Base-by-base conservation (phyloP, 108 stramenopile species). In the Epithemia pelagica region DNA sequence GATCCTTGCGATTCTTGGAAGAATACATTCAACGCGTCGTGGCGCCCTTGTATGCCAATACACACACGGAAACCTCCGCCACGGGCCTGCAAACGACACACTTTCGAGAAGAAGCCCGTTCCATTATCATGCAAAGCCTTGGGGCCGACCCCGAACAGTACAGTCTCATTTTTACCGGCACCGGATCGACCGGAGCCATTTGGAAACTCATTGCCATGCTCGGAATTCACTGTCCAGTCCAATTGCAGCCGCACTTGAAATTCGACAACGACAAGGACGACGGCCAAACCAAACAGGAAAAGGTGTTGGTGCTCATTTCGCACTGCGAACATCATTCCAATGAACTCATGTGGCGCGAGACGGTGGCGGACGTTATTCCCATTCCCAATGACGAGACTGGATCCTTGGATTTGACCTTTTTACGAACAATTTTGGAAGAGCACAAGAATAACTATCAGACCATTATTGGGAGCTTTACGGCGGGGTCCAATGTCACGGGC, bases 401-500 rank as follows among this genome's bases (percentile, higher is more conserved):
- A 18, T n/a, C 15, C 10, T 61, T 89, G 26, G 59, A n/a, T 54
- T n/a, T n/a, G n/a, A n/a, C n/a, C n/a, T n/a, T n/a, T n/a, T n/a
- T n/a, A n/a, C n/a, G n/a, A n/a, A n/a, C n/a, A n/a, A n/a, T n/a
- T n/a, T n/a, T n/a, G n/a, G n/a, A n/a, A n/a, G 79, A 78, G 2
- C 54, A 92, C 71, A 84, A 84, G 25, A 59, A 59, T 18, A 46
- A 83, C 63, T 84, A 92, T 7, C 60, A 57, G 37, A 33, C 46
- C 0, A 69, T 70, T 0, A 20, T 46, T 37, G 93, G 87, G 23
- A 68, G 90, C 10, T 93, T 95, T 66, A 69, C 84, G 28, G 95
- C 95, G 2, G 93, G 79, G 7, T 80, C 79, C 64, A 97, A 97
- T 69, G 84, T 97, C 32, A 92, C 90, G 19, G 96, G 96, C 18